A percentile compares a stretch with the other conserved stretches of the same genome.
Conservation (phyloP, 495 filamentous ascomycete species). For the Glonium stellatum region DNA sequence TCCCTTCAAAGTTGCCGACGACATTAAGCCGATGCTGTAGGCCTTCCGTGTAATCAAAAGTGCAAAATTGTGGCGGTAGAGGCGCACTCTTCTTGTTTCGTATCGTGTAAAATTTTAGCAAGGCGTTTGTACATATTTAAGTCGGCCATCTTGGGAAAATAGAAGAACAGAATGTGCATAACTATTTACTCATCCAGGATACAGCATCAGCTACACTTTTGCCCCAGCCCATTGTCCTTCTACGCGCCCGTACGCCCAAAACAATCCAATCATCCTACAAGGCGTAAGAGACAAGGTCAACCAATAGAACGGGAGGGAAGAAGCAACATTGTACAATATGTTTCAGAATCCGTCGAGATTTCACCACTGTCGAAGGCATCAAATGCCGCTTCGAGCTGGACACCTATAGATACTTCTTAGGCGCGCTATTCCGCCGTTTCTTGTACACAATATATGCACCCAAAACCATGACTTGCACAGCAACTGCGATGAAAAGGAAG, state of each 20-base stretch:
- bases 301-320: too few species aligned
- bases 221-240: not conserved
- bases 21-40: conserved; percentile 45
- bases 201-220: not conserved
- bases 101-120: not conserved
- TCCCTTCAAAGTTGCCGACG: conserved; percentile 43
- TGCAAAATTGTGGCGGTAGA: too few species aligned
- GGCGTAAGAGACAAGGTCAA: too few species aligned
- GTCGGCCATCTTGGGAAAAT: conserved; percentile 1
- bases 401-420: conserved; percentile 84
- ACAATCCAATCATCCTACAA: too few species aligned
- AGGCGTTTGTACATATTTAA: conserved; percentile 3
- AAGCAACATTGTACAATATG: too few species aligned
- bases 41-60: not conserved
- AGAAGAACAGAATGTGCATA: not conserved
- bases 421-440: conserved; percentile 60
- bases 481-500: conserved; percentile 68
- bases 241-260: not conserved
- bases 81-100: not conserved
- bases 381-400: not conserved
- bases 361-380: not conserved
- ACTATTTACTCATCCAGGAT: not conserved
- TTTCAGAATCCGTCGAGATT: not conserved
- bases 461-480: conserved; percentile 64
- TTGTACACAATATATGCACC: conserved; percentile 75